These are phyloP conservation scores for Leishmania turanica DNA, from an alignment of 208 protist genomes.

Conservation along the genomic window DNA sequence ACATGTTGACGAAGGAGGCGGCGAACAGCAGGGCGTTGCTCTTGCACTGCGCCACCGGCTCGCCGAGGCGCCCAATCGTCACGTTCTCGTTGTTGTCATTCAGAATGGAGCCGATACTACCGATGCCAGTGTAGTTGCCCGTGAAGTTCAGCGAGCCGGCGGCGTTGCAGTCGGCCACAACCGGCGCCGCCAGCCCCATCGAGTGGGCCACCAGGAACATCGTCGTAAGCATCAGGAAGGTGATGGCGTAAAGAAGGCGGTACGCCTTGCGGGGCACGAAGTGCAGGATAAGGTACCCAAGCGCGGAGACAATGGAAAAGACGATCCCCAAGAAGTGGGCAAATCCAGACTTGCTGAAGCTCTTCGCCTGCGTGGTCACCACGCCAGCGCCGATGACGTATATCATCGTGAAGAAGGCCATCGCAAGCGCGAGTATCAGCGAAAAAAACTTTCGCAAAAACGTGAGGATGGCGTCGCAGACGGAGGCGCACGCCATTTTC, in stretches of 20 bases:
- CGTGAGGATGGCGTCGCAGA: constrained; percentile 40
- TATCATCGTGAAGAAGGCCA: constrained; percentile 61
- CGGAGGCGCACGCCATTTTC: constrained; percentile 34
- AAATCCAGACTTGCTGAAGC: constrained; percentile 61
- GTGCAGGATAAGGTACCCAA: constrained; percentile 75
- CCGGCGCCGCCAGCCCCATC: constrained; percentile 58
- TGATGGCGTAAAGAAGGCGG: constrained; percentile 80
- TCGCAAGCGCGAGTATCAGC: constrained; percentile 66
- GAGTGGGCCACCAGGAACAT: constrained; percentile 72
- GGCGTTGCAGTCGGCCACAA: constrained; percentile 64
- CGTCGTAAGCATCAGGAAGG: constrained; percentile 54
- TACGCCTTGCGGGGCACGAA: constrained; percentile 82
- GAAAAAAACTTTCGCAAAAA: constrained; percentile 85
- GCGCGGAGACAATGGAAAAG: constrained; percentile 48
- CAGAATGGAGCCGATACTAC: constrained; percentile 19
- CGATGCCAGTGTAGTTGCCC: constrained; percentile 32
- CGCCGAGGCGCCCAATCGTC: constrained; percentile 51
- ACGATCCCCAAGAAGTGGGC: constrained; percentile 79
- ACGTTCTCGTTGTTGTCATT: constrained; percentile 34
- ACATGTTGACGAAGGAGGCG: constrained; percentile 52
- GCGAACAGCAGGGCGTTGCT: constrained; percentile 59
- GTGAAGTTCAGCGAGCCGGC: constrained; percentile 15
- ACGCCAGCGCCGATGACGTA: constrained; percentile 65
- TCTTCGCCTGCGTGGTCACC: constrained; percentile 53
- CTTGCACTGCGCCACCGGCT: constrained; percentile 56